Evolutionary conservation across 2,329 filamentous ascomycete species (phyloP).

Genomic region (Periconia macrospinosa): DNA sequence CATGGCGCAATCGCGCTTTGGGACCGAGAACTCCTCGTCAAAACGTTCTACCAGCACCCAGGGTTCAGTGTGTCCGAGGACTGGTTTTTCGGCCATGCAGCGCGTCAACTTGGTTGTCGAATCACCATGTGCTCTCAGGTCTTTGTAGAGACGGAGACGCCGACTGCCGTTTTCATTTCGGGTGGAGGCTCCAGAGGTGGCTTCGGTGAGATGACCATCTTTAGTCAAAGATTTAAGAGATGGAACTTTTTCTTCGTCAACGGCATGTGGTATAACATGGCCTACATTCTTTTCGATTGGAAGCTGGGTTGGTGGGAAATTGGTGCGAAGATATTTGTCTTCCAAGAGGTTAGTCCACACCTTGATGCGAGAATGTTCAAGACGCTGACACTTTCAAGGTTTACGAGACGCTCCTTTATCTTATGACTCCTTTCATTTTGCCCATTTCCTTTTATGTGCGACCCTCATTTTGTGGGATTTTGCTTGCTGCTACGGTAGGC

Average conservation of each 20-base stretch:
- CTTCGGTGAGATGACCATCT: constrained; percentile 58
- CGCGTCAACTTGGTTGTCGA: constrained; percentile 48
- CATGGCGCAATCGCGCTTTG: constrained; percentile 56
- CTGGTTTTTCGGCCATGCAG: constrained; percentile 57
- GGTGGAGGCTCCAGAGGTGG: constrained; percentile 48
- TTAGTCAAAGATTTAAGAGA: constrained; percentile 53
- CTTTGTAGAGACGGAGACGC: constrained; percentile 57
- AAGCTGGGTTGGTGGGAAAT: constrained; percentile 54
- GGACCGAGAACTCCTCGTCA: constrained; percentile 49
- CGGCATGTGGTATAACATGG: constrained; percentile 52
- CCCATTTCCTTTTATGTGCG: constrained; percentile 50
- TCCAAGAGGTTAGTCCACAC: constrained; percentile 43
- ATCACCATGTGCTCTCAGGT: constrained; percentile 54
- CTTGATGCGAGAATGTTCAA: not conserved
- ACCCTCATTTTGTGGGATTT: constrained; percentile 45
- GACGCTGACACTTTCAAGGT: constrained; percentile 25
- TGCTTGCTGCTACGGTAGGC: constrained; percentile 43
- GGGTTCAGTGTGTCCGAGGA: constrained; percentile 56
- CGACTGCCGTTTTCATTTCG: constrained; percentile 47
- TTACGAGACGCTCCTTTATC: constrained; percentile 52
- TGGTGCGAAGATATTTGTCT: constrained; percentile 54
- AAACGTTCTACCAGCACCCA: constrained; percentile 52
- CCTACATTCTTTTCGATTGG: constrained; percentile 52
- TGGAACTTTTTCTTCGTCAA: constrained; percentile 59
- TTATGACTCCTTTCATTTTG: constrained; percentile 50